Percentiles rank a stretch among this genome's conserved stretches.
Evolutionary conservation across 768 basidiomycete genomes (phyloP).

Genomic region (Leccinum broughii): DNA sequence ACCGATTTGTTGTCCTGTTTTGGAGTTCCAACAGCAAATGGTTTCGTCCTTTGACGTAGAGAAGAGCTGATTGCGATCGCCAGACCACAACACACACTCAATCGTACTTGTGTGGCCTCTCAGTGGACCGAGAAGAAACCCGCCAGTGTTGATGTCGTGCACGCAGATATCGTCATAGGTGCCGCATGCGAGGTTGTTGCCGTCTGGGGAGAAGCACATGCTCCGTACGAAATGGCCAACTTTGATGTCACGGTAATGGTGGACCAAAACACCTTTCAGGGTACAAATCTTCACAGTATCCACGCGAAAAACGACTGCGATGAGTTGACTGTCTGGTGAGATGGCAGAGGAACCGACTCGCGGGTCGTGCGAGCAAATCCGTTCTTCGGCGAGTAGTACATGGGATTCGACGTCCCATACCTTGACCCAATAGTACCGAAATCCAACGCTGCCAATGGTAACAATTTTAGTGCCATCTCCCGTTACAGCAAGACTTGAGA

Average conservation of each 20-base stretch:
- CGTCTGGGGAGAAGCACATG: background rate
- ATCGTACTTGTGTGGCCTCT: too few relatives aligned
- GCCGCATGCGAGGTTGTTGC: background rate
- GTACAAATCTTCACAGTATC: background rate
- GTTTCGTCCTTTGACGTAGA: too few relatives aligned
- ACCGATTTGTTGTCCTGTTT: too few relatives aligned
- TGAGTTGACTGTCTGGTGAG: too few relatives aligned
- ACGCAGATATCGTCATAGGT: background rate
- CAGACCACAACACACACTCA: too few relatives aligned
- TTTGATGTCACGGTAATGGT: background rate
- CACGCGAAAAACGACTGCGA: too few relatives aligned
- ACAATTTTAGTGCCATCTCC: background rate
- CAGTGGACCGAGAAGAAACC: too few relatives aligned
- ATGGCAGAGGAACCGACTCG: rapidly evolving
- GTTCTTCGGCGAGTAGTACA: background rate
- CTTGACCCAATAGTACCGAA: background rate
- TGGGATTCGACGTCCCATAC: background rate
- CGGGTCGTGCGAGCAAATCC: background rate
- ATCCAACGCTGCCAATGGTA: background rate
- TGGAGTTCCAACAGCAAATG: too few relatives aligned
- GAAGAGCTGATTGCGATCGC: too few relatives aligned
- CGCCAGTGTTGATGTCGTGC: background rate
- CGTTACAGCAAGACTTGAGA: background rate
- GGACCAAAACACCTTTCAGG: background rate
- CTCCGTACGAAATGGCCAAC: rapidly evolving